A percentile compares a stretch with the other conserved stretches of the same genome.
phyloP scores from a whole-genome alignment of 257 asterid genomes.

The Fraxinus americana region DNA sequence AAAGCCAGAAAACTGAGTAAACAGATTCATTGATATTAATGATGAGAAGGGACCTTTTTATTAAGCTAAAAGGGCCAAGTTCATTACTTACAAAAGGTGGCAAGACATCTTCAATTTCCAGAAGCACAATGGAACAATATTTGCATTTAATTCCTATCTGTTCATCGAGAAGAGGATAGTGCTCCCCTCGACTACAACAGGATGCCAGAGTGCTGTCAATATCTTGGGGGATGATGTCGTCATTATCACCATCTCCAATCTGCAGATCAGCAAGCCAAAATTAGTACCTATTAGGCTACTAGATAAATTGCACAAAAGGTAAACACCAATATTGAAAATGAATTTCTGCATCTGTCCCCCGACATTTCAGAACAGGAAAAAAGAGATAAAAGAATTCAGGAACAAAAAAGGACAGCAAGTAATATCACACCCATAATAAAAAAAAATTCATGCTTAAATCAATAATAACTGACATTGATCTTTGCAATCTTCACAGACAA shows the following conservation, averaged over 20 bases:
- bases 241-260: constrained; percentile 19
- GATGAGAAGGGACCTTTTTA: neutral
- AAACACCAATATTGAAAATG: neutral
- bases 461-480: neutral
- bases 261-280: constrained; percentile 24
- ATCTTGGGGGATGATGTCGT: constrained; percentile 8
- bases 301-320: neutral
- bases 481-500: neutral
- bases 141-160: constrained; percentile 65
- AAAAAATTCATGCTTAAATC: neutral
- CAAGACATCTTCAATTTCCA: constrained; percentile 60
- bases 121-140: constrained; percentile 40
- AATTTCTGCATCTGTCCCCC: neutral
- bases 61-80: neutral
- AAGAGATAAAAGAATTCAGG: neutral
- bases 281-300: neutral
- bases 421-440: neutral
- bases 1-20: neutral
- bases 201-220: constrained; percentile 34
- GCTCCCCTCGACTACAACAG: constrained; percentile 53
- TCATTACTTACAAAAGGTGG: constrained; percentile 58
- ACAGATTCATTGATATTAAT: neutral
- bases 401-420: neutral
- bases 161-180: constrained; percentile 56
- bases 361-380: neutral